These are phyloP conservation scores for Didymella glomerata DNA, from an alignment of 2,329 filamentous ascomycete species.

Conservation along the genomic window DNA sequence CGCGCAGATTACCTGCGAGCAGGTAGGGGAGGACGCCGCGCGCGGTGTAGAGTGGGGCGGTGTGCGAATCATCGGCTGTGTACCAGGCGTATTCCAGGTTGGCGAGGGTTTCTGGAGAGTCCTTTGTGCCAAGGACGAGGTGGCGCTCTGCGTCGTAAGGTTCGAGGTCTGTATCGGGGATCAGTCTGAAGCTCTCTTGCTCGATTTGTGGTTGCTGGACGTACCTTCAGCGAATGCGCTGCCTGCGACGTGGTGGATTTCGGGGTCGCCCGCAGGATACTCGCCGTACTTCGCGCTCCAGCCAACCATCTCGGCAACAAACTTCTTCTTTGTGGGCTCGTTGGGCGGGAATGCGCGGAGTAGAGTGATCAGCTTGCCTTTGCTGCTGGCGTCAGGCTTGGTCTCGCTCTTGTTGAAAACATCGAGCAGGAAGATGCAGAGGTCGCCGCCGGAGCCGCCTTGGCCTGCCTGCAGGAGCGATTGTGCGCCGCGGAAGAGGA, in stretches of 20 bases:
- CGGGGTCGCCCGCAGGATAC: slow-evolving; percentile 89
- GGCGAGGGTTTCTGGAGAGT: slow-evolving; percentile 81
- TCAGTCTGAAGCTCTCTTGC: not conserved
- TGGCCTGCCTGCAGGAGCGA: slow-evolving; percentile 91
- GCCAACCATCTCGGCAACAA: slow-evolving; percentile 83
- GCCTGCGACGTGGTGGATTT: slow-evolving; percentile 91
- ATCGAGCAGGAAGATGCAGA: slow-evolving; percentile 86
- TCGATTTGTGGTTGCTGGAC: slow-evolving; percentile 10
- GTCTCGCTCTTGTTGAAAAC: slow-evolving; percentile 89
- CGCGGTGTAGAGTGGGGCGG: slow-evolving; percentile 83
- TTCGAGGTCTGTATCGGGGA: slow-evolving; percentile 71
- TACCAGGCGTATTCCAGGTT: slow-evolving; percentile 95
- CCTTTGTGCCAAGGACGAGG: slow-evolving; percentile 84
- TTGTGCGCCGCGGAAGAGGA: slow-evolving; percentile 83
- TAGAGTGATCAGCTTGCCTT: slow-evolving; percentile 77
- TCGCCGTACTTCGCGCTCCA: slow-evolving; percentile 90
- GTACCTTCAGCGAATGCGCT: slow-evolving; percentile 82
- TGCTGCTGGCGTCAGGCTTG: slow-evolving; percentile 75
- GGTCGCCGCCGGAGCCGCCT: slow-evolving; percentile 88
- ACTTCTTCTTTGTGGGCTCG: slow-evolving; percentile 93
- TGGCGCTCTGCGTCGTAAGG: slow-evolving; percentile 93
- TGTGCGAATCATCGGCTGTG: slow-evolving; percentile 84
- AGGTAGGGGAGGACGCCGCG: slow-evolving; percentile 91
- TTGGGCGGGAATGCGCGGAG: slow-evolving; percentile 80
- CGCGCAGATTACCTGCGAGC: slow-evolving; percentile 86